Evolutionary conservation across 2,329 filamentous ascomycete species (phyloP).

Genomic region (Pyricularia sp.): DNA sequence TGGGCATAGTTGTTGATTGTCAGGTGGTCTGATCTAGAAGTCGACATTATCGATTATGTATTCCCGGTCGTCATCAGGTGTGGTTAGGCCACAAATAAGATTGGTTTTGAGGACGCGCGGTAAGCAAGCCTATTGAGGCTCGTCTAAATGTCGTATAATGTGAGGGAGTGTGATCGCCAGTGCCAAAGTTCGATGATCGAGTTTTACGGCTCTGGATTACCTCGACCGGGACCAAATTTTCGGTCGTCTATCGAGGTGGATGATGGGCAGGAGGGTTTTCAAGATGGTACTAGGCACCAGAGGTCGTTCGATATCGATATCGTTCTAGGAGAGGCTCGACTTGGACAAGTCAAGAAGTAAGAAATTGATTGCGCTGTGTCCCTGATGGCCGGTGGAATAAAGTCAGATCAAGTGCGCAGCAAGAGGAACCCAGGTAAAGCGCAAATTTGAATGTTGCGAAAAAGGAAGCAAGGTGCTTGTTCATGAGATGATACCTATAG

Average conservation of each 20-base stretch:
- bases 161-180: background rate
- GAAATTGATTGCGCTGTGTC: background rate
- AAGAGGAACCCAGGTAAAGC: background rate
- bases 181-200: background rate
- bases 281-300: background rate
- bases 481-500: background rate
- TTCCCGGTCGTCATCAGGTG: slow-evolving; percentile 20
- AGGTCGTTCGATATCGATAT: background rate
- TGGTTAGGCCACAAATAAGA: background rate
- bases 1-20: slow-evolving; percentile 73
- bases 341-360: background rate
- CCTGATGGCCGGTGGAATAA: background rate
- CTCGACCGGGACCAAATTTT: background rate
- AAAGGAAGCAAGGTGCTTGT: background rate
- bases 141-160: background rate
- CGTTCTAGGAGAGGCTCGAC: background rate
- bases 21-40: slow-evolving; percentile 76
- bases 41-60: slow-evolving; percentile 89
- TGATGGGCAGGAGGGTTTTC: background rate
- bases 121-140: background rate
- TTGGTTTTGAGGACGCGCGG: background rate
- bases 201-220: background rate
- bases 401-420: background rate
- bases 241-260: background rate
- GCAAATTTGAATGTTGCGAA: background rate